phyloP scores from a whole-genome alignment of 2,329 filamentous ascomycete genomes.

The Colletotrichum shisoi region DNA sequence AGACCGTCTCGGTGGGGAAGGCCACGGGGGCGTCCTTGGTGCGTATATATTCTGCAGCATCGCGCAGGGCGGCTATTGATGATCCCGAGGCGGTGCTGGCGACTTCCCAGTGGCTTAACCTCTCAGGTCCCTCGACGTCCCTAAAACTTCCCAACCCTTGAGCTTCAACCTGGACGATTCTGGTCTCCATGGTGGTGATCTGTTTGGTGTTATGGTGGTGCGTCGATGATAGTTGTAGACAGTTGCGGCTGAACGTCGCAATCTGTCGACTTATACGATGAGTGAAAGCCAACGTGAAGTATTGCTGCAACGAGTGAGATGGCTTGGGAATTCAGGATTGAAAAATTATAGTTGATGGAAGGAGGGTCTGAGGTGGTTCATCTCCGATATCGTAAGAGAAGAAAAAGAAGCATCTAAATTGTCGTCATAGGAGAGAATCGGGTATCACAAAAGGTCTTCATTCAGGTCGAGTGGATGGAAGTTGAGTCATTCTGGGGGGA shows the following conservation, averaged over 20 bases:
- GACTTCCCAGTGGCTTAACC: conserved; percentile 56
- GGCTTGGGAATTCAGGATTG: neutral
- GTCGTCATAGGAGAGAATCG: conserved; percentile 18
- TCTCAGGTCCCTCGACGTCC: conserved; percentile 43
- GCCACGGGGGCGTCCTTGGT: conserved; percentile 79
- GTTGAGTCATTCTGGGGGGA: conserved; percentile 34
- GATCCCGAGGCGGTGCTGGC: conserved; percentile 44
- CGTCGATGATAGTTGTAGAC: neutral
- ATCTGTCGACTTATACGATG: conserved; percentile 36
- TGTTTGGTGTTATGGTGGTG: neutral
- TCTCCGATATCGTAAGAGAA: conserved; percentile 11
- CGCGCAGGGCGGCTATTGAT: conserved; percentile 57
- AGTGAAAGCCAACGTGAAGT: conserved; percentile 27
- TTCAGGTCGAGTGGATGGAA: conserved; percentile 23
- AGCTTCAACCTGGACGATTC: conserved; percentile 49
- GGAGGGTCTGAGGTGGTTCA: conserved; percentile 25
- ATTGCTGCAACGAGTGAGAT: neutral
- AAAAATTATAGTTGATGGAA: conserved; percentile 17
- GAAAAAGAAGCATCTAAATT: conserved; percentile 18
- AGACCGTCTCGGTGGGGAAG: conserved; percentile 97
- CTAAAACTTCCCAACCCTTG: conserved; percentile 50
- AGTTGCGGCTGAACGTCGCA: conserved; percentile 4
- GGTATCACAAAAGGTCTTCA: conserved; percentile 34
- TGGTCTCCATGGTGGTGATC: conserved; percentile 50
- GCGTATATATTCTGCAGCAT: conserved; percentile 72